Evolutionary conservation across 1,139 yeast genomes (phyloP).

Genomic region (Sugiyamaella sp.): DNA sequence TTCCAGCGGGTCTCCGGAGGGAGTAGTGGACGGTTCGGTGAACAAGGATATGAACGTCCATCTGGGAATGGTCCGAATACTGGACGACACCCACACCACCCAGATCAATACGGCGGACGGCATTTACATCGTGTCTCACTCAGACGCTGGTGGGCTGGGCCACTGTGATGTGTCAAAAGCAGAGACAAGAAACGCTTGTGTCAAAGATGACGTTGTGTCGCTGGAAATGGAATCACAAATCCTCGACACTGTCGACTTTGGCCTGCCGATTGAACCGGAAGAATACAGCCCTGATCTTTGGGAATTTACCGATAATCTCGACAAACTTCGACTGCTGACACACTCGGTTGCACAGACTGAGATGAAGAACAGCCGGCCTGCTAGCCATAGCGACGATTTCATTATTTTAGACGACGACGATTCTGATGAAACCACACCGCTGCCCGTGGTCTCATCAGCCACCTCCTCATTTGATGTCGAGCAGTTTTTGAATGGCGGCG

Average conservation of each 20-base stretch:
- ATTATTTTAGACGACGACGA: neutral
- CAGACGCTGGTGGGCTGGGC: too few relatives aligned
- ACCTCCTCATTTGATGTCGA: neutral
- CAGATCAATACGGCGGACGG: too few relatives aligned
- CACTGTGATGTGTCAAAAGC: too few relatives aligned
- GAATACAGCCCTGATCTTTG: neutral
- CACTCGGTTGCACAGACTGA: neutral
- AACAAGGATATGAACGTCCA: too few relatives aligned
- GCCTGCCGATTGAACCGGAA: neutral
- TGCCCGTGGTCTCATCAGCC: neutral
- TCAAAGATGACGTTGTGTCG: too few relatives aligned
- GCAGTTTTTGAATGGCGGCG: neutral
- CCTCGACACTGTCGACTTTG: neutral
- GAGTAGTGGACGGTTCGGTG: too few relatives aligned
- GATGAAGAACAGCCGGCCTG: neutral
- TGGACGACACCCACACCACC: too few relatives aligned
- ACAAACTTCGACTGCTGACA: neutral
- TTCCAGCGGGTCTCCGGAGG: too few relatives aligned
- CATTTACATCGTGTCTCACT: too few relatives aligned
- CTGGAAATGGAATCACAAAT: too few relatives aligned
- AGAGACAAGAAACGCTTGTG: too few relatives aligned
- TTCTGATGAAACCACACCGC: neutral
- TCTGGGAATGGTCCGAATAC: too few relatives aligned
- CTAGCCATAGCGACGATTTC: neutral
- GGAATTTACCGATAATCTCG: neutral